Evolutionary conservation across 2,329 filamentous ascomycete genomes (phyloP).

Genomic region (Penicillium sp.): DNA sequence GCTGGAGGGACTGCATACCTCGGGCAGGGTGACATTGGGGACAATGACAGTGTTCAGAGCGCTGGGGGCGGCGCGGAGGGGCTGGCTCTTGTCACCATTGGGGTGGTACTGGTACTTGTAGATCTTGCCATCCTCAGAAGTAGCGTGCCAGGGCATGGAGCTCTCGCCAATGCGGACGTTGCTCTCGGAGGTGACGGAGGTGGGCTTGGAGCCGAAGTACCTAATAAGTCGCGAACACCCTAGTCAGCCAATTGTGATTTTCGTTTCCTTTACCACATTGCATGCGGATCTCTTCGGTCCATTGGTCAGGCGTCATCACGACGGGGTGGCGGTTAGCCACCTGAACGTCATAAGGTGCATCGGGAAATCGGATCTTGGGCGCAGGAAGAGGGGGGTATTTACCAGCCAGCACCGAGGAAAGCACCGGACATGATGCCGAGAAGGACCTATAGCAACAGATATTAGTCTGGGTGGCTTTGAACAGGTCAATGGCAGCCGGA

Average conservation of each 20-base stretch:
- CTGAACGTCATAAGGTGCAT: neutral
- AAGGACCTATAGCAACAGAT: conserved; percentile 65
- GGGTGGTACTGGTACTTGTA: conserved; percentile 80
- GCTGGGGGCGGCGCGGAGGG: conserved; percentile 86
- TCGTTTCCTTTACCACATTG: neutral
- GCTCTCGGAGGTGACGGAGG: conserved; percentile 77
- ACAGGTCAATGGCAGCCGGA: conserved; percentile 11
- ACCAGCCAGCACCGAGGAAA: conserved; percentile 82
- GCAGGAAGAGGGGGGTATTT: conserved; percentile 23
- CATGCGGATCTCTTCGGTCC: neutral
- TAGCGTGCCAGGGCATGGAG: conserved; percentile 90
- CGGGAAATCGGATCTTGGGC: neutral
- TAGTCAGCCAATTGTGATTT: conserved; percentile 10
- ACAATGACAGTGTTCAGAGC: conserved; percentile 94
- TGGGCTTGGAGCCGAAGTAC: conserved; percentile 76
- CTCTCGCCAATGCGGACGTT: conserved; percentile 70
- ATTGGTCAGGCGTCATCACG: neutral
- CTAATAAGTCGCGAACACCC: conserved; percentile 17
- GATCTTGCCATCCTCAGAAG: conserved; percentile 61
- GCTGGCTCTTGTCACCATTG: conserved; percentile 73
- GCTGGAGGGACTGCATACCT: conserved; percentile 55
- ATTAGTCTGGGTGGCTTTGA: conserved; percentile 16
- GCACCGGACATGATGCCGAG: conserved; percentile 86
- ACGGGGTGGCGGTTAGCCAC: neutral
- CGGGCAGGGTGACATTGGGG: conserved; percentile 88